Conservation (phyloP, 257 asterid species). For the Knoxia roxburghii region DNA sequence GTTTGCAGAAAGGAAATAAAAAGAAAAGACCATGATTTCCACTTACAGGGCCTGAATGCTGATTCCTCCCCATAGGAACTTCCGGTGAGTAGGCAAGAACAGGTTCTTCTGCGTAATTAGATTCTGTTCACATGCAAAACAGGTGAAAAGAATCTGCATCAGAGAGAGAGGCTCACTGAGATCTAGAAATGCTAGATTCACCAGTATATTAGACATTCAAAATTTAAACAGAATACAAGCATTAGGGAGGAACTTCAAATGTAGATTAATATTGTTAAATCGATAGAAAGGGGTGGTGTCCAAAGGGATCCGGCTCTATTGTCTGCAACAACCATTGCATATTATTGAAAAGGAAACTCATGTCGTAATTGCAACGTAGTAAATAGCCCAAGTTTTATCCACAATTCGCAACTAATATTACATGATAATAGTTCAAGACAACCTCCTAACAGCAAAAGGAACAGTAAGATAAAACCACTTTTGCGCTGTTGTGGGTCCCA, state of each 20-base stretch:
- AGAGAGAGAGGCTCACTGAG: not conserved
- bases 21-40: slow-evolving; percentile 8
- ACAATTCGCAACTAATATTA: not conserved
- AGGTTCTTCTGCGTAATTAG: slow-evolving; percentile 42
- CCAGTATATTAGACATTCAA: not conserved
- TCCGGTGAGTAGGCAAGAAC: slow-evolving; percentile 42
- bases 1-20: not conserved
- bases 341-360: not conserved
- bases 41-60: slow-evolving; percentile 44
- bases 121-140: slow-evolving; percentile 30
- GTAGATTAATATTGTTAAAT: not conserved
- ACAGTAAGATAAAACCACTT: not conserved
- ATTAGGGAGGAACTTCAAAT: not conserved
- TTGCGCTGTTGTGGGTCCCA: not conserved
- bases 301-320: not conserved
- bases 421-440: not conserved
- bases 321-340: not conserved
- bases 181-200: not conserved
- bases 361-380: not conserved
- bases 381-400: not conserved
- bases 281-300: not conserved
- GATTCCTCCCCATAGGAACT: slow-evolving; percentile 34
- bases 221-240: not conserved
- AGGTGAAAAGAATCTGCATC: not conserved
- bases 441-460: not conserved